Evolutionary conservation across 208 protist genomes (phyloP).

Genomic region (Crithidia thermophila): DNA sequence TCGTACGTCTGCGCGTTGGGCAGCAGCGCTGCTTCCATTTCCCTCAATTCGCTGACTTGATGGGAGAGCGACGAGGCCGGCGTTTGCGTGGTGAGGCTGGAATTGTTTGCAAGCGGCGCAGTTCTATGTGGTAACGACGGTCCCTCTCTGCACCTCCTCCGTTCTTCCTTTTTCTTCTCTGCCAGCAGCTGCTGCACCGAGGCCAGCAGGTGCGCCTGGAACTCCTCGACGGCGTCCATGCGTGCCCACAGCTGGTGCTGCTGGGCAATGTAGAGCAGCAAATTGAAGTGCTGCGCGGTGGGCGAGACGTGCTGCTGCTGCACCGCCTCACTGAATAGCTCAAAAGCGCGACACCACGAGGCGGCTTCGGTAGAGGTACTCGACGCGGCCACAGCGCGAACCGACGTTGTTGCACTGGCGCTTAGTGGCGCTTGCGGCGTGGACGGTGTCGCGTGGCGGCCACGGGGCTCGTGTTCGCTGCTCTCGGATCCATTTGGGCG

Average conservation of each 20-base stretch:
- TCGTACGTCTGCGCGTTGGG: constrained; percentile 75
- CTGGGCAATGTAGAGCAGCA: constrained; percentile 58
- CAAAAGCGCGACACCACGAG: constrained; percentile 52
- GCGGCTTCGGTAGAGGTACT: background rate
- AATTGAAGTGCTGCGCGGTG: constrained; percentile 73
- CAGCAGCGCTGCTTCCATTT: constrained; percentile 41
- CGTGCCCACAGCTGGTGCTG: constrained; percentile 55
- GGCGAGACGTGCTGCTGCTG: constrained; percentile 57
- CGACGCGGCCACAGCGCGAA: too few relatives aligned
- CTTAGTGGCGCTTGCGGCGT: background rate
- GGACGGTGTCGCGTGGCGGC: too few relatives aligned
- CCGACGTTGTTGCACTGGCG: too few relatives aligned
- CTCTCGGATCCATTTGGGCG: background rate
- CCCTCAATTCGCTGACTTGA: constrained; percentile 32
- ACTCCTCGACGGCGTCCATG: constrained; percentile 50
- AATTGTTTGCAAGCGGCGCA: background rate
- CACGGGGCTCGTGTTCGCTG: too few relatives aligned
- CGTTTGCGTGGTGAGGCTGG: background rate
- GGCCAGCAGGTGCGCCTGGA: constrained; percentile 50
- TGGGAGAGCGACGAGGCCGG: background rate
- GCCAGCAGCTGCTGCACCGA: constrained; percentile 30
- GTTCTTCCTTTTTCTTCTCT: constrained; percentile 24
- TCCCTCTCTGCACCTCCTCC: background rate
- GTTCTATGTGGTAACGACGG: too few relatives aligned
- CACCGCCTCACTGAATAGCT: constrained; percentile 59